Evolutionary conservation across 108 stramenopile genomes (phyloP).

Genomic region (Skeletonema costatum): DNA sequence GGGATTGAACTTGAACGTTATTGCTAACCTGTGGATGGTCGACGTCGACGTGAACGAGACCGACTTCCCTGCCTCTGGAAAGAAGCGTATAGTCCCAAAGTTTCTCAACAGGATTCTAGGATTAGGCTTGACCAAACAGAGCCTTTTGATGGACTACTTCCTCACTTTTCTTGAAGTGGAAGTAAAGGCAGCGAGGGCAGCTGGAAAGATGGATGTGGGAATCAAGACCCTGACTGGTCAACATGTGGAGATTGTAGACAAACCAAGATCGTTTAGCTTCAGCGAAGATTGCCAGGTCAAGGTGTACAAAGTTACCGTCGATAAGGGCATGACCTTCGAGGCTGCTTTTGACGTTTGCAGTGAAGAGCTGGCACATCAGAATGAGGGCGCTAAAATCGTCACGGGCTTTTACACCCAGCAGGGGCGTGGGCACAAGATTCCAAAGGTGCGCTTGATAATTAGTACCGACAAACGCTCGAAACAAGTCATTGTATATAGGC

Average conservation of each 20-base stretch:
- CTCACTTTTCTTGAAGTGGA: not conserved
- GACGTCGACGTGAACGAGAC: slow-evolving; percentile 8
- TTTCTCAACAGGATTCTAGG: slow-evolving; percentile 15
- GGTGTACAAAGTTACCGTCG: not conserved
- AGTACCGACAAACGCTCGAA: not conserved
- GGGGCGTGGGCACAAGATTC: not conserved
- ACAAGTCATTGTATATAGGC: not conserved
- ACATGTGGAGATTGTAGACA: not conserved
- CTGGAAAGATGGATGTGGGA: not conserved
- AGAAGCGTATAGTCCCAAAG: not conserved
- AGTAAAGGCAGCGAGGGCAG: slow-evolving; percentile 6
- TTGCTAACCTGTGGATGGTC: not conserved
- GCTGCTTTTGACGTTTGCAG: not conserved
- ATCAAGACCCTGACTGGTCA: not conserved
- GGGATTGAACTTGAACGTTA: not conserved
- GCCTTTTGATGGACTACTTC: slow-evolving; percentile 9
- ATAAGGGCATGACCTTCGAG: not conserved
- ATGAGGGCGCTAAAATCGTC: not conserved
- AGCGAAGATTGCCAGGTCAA: not conserved
- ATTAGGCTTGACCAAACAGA: not conserved
- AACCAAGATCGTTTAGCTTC: slow-evolving; percentile 2
- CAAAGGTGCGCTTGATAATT: not conserved
- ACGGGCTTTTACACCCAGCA: not conserved
- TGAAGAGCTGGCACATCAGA: not conserved
- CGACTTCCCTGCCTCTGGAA: not conserved